Base-by-base conservation (phyloP, 2,329 filamentous ascomycete genomes). In the Clathrospora elynae region DNA sequence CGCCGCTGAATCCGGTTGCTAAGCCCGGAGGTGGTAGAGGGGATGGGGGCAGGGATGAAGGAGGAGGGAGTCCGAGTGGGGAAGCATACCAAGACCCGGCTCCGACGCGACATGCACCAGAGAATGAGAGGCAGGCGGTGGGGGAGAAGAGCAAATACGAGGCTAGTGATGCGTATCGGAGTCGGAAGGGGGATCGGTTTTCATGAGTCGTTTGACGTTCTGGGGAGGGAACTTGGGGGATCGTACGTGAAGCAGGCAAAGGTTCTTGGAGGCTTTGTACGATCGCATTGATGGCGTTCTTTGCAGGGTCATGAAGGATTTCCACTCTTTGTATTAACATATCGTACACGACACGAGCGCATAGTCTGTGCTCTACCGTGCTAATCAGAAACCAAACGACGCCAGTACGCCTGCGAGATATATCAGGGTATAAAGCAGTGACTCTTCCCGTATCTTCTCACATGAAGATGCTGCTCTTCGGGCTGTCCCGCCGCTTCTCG, bases 61-160 rank as follows among this genome's bases (percentile, higher is more conserved):
- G 52, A 28, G 53, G 56, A 42, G 39, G 48, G 37, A 85, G 80
- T 59, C 87, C 88, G 14, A 88, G 86, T 67, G 78, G 83, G 61
- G 87, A 93, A 72, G 83, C 84, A 20, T 83, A 80, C 62, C 75
- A 76, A 51, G 91, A 96, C 72, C 90, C 90, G n/a, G 90, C 91
- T 9, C 86, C 90, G 7, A 95, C 89, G 38, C 78, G 84, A 54
- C 90, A 95, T 72, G 87, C 86, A 47, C 87, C 88, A 2, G 78
- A 84, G 53, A 87, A 82, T 28, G 87, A 88, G 66, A 73, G 76
- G 29, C 78, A 90, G 64, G 77, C 80, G 52, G 76, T 87, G 17
- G 61, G 75, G 23, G 88, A 91, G 71, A 95, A 90, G 78, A 87
- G 89, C 69, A 96, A 95, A 74, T 97, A 95, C 71, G 91, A 97